These are phyloP conservation scores for Cystodermella granulosa DNA, from an alignment of 1,284 basidiomycete species.

Conservation along the genomic window DNA sequence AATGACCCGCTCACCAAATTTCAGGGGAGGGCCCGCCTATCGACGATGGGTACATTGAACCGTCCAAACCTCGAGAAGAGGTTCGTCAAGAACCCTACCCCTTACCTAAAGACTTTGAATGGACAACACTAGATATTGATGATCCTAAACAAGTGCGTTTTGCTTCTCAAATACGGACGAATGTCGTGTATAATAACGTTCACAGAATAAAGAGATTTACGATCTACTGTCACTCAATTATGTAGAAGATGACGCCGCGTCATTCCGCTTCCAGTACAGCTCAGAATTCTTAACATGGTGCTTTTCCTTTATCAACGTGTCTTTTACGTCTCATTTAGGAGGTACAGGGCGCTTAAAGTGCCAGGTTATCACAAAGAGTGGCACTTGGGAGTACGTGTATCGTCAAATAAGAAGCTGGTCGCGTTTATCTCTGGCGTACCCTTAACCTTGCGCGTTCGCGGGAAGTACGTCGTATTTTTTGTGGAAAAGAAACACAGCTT, in stretches of 20 bases:
- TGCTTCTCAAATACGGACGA: constrained; percentile 5
- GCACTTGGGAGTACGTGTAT: constrained; percentile 93
- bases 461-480: constrained; percentile 49
- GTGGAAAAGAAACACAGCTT: neutral
- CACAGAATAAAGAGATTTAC: constrained; percentile 85
- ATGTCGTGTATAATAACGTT: constrained; percentile 1
- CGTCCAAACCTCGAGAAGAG: constrained; percentile 69
- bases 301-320: constrained; percentile 13
- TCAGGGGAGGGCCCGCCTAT: constrained; percentile 61
- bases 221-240: constrained; percentile 90
- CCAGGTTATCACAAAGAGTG: constrained; percentile 91
- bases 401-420: constrained; percentile 87
- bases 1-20: constrained; percentile 9
- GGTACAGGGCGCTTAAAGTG: constrained; percentile 83
- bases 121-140: constrained; percentile 80
- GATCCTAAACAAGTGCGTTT: constrained; percentile 62
- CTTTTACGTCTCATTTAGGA: constrained; percentile 1
- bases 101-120: constrained; percentile 90
- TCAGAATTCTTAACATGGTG: constrained; percentile 94
- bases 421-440: constrained; percentile 98
- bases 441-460: constrained; percentile 72
- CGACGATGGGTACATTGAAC: constrained; percentile 87
- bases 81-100: constrained; percentile 85
- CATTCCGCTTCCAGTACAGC: constrained; percentile 94
- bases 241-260: constrained; percentile 93